A percentile compares a stretch with the other conserved stretches of the same genome.
These are phyloP conservation scores for Adenanthera pavonina DNA, from an alignment of 306 rosid genomes.

Conservation along the genomic window DNA sequence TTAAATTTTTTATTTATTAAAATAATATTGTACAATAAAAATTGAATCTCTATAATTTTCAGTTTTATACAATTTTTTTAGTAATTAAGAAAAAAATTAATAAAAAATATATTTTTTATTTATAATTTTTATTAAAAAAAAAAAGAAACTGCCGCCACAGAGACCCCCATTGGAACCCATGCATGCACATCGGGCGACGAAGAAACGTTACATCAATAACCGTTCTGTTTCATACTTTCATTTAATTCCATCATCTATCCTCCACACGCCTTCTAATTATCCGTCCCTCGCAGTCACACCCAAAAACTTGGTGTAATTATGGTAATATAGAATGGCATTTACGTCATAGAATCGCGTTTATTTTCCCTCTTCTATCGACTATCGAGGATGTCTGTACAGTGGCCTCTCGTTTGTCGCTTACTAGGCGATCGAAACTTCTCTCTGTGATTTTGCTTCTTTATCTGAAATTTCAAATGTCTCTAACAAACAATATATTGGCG, in stretches of 20 bases:
- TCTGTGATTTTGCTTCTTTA: not conserved
- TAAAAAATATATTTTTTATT: no score
- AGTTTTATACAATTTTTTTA: no score
- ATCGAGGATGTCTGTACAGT: constrained; percentile 10
- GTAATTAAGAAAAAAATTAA: no score
- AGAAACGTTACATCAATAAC: not conserved
- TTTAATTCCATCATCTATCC: not conserved
- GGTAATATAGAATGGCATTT: not conserved
- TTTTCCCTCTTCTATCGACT: not conserved
- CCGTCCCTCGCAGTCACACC: not conserved
- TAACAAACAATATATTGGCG: not conserved
- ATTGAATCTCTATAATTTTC: no score
- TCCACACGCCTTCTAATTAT: not conserved
- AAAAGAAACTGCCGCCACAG: not conserved
- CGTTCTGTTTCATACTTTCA: not conserved
- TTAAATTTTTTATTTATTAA: no score
- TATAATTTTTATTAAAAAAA: no score
- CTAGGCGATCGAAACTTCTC: not conserved
- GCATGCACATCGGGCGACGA: not conserved
- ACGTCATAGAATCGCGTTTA: not conserved
- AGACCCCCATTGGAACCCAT: not conserved
- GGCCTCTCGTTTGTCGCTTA: not conserved
- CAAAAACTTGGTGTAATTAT: not conserved
- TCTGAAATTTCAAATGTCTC: not conserved
- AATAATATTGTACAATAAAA: no score